Evolutionary conservation across 768 basidiomycete genomes (phyloP), one percentile per base, ranked within the genome.

Genomic region (Mycena metata): DNA sequence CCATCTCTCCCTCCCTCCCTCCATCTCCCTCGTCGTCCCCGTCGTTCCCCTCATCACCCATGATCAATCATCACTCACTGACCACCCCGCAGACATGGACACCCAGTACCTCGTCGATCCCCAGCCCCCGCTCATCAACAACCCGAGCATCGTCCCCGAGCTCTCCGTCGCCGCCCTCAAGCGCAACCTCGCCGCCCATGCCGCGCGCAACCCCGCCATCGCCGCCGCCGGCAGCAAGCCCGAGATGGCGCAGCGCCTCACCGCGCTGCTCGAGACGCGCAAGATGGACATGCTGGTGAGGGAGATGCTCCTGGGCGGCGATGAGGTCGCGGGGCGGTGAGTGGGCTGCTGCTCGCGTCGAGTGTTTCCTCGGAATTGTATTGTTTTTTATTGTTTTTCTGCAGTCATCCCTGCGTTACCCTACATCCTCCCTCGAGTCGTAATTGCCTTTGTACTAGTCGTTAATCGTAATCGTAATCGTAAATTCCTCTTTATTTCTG

Each of bases 171-270:
- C 79, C 1, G 88, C 87, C 0, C 79, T 91, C 35, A 83, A 83
- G 69, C 80, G 86, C 13, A 91, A 92, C 70, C 82, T 92, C 6
- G 79, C 80, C 21, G 90, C 84, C 1, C 90, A 91, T 71, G 84
- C 88, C 1, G 78, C 69, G 13, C 75, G 75, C 64, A 88, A 91
- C 69, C 70, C 81, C 23, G 71, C 70, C 0, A 84, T 91, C 41
- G n/a, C 82, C 21, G 75, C 82, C 0, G 75, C 79, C 17, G 90
- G 89, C 0, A 80, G 83, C 24, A 84, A 83, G 66, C 71, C 69
- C 16, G 87, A 89, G 73, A 82, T 91, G 83, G 77, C 76, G 5
- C 80, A 81, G 35, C 81, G 89, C 45, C 80, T 91, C 45, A 67
- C 72, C 43, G 74, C 72, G 5, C 76, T 91, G 21, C 75, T 91